A percentile compares a stretch with the other conserved stretches of the same genome.
Conservation (phyloP, 805 yeast species). For the Spathaspora sp. region DNA sequence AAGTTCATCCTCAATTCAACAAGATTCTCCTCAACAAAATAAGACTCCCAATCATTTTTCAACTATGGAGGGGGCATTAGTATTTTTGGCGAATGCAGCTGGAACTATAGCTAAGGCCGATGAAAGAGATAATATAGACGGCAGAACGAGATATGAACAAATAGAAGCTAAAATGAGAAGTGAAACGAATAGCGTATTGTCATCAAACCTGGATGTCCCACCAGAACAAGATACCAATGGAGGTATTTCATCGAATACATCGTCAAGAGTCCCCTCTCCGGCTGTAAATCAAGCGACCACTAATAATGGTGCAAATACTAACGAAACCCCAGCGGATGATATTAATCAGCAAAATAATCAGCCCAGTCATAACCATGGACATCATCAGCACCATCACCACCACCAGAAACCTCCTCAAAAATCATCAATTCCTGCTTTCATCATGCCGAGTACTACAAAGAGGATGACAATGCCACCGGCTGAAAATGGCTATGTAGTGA, state of each 20-base stretch:
- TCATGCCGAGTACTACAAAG: conserved; percentile 13
- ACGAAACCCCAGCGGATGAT: not conserved
- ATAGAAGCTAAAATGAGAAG: conserved; percentile 27
- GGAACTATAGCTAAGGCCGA: conserved; percentile 71
- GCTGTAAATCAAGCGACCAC: not conserved
- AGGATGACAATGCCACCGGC: conserved; percentile 43
- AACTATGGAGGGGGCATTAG: conserved; percentile 58
- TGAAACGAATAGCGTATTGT: not conserved
- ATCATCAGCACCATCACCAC: conserved; percentile 3
- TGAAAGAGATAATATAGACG: conserved; percentile 58
- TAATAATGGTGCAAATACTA: not conserved
- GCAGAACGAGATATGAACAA: conserved; percentile 44
- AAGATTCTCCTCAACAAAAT: not conserved
- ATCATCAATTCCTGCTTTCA: conserved; percentile 16
- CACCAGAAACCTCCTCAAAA: not conserved
- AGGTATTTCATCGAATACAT: not conserved
- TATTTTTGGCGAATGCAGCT: conserved; percentile 74
- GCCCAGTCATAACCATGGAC: conserved; percentile 1
- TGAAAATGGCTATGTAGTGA: conserved; percentile 34
- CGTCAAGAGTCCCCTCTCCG: not conserved
- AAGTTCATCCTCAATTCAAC: not conserved
- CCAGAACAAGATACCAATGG: not conserved
- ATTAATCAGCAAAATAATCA: not conserved
- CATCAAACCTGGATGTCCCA: not conserved
- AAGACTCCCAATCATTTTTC: conserved; percentile 26